Evolutionary conservation across 495 filamentous ascomycete genomes (phyloP), one percentile per base, ranked within the genome.

Genomic region (Penicillium flavigenum): DNA sequence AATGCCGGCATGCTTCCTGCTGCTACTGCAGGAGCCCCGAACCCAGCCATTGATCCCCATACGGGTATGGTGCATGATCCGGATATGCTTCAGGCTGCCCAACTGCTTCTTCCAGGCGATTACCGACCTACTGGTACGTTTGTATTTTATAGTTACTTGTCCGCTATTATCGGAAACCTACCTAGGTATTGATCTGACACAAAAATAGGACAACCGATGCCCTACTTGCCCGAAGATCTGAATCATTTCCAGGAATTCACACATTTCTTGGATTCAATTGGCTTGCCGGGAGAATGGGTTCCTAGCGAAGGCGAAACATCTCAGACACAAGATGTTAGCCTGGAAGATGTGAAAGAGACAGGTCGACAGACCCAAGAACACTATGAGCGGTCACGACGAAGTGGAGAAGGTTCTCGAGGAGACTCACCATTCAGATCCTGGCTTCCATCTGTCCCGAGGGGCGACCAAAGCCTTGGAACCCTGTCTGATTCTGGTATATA

Each of bases 181-280:
- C 22, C 22, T 24, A 24, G 22, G 22, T 24, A 34, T 24, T 47
- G 2, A 32, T 16, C 53, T 57, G 22, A 63, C 50, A 12, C 2
- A 50, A 14, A 27, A 7, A 34, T 54, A 76, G 73, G 65, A 29
- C 63, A 68, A 60, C 63, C 68, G 32, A 26, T 74, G 44, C 60
- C 72, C 26, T 76, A 74, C 48, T 38, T 73, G 16, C 72, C 70
- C 0, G 73, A 76, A 48, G 72, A 74, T 20, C 52, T 74, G 17
- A 74, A 74, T 22, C 73, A 76, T 56, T 75, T 75, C 20, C 71
- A 75, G 58, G 71, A 75, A 58, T 73, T 74, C 17, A 74, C 72
- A 9, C 69, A 74, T 53, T 76, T 76, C 57, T 55, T 76, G 39
- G 73, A 76, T 59, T 76, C 73, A 1, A 72, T 76, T 47, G 69